phyloP scores from a whole-genome alignment of 176 grass and related monocot species.

The Carex scoparia region DNA sequence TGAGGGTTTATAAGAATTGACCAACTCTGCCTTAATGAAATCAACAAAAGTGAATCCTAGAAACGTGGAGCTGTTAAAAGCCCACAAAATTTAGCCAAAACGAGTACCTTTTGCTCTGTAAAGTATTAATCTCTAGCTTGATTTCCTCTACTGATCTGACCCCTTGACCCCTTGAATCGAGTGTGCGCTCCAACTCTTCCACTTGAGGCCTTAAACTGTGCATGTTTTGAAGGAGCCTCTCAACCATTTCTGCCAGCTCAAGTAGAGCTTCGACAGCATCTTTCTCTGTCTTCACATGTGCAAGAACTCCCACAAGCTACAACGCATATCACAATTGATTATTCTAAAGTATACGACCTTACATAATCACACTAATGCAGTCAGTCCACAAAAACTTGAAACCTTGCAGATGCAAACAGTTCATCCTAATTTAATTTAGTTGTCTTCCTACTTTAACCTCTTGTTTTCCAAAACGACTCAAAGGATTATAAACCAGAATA shows the following conservation, averaged over 20 bases:
- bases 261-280: conserved; percentile 62
- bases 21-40: not conserved
- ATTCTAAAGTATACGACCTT: not conserved
- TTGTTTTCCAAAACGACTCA: not conserved
- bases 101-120: conserved; percentile 72
- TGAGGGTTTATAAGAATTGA: not conserved
- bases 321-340: conserved; percentile 16
- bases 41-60: not conserved
- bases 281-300: conserved; percentile 75
- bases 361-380: not conserved
- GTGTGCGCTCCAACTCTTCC: conserved; percentile 62
- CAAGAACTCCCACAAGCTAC: conserved; percentile 73
- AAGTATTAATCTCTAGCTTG: conserved; percentile 57
- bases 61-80: not conserved
- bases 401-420: not conserved
- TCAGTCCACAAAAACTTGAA: not conserved
- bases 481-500: not conserved
- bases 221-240: conserved; percentile 50
- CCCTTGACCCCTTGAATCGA: conserved; percentile 81
- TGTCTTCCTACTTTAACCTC: not conserved
- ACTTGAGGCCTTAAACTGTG: conserved; percentile 48
- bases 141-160: conserved; percentile 77
- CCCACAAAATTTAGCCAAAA: not conserved
- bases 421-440: not conserved
- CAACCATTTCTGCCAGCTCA: conserved; percentile 43